Conservation (phyloP, 495 filamentous ascomycete genomes). For the Amniculicola lignicola region DNA sequence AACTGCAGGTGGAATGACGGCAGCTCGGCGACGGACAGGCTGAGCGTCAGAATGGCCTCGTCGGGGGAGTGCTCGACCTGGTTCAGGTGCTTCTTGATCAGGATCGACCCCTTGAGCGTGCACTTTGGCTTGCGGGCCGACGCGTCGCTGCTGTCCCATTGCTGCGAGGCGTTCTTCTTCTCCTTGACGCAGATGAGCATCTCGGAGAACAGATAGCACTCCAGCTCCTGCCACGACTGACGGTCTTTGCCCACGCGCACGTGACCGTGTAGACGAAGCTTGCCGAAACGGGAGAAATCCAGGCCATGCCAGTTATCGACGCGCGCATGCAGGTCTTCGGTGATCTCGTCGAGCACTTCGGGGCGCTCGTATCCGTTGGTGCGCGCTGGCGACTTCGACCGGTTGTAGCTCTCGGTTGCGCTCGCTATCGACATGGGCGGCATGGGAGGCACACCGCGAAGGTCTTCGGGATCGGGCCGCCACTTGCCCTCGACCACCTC, state of each 20-base stretch:
- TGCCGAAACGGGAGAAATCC: slow-evolving; percentile 93
- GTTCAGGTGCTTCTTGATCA: slow-evolving; percentile 97
- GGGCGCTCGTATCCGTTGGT: slow-evolving; percentile 46
- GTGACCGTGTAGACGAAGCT: slow-evolving; percentile 85
- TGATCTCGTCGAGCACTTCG: slow-evolving; percentile 77
- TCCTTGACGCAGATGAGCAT: slow-evolving; percentile 99
- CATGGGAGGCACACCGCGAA: slow-evolving; percentile 61
- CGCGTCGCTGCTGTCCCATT: slow-evolving; percentile 60
- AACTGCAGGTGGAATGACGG: slow-evolving; percentile 95
- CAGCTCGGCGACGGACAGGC: slow-evolving; percentile 89
- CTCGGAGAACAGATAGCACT: slow-evolving; percentile 95
- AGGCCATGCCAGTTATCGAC: slow-evolving; percentile 99
- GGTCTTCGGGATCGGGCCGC: slow-evolving; percentile 79
- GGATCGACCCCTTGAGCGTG: slow-evolving; percentile 93
- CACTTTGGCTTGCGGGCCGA: slow-evolving; percentile 59
- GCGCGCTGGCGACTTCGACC: slow-evolving; percentile 33
- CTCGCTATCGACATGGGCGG: slow-evolving; percentile 52
- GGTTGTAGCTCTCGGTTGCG: slow-evolving; percentile 18
- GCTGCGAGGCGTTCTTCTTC: slow-evolving; percentile 65
- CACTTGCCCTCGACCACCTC: slow-evolving; percentile 93
- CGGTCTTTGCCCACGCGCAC: slow-evolving; percentile 95
- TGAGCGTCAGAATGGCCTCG: slow-evolving; percentile 82
- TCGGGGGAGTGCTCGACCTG: slow-evolving; percentile 75
- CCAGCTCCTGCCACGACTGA: slow-evolving; percentile 95
- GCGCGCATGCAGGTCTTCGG: slow-evolving; percentile 75